A percentile compares a stretch with the other conserved stretches of the same genome.
These are phyloP conservation scores for Aegle marmelos DNA, from an alignment of 345 rosid genomes.

Conservation along the genomic window DNA sequence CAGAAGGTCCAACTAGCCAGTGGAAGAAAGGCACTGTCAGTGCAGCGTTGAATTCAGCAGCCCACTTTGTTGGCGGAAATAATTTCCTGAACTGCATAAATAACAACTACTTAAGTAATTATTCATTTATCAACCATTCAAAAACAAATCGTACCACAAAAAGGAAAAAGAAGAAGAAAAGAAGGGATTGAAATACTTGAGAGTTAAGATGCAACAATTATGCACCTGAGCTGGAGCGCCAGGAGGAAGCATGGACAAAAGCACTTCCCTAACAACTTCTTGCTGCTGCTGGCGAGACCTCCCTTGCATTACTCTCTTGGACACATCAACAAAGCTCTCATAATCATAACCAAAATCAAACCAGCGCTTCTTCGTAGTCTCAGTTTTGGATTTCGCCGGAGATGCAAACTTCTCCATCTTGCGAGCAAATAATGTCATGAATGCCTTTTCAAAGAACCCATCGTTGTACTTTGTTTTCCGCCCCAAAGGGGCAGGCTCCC, in stretches of 20 bases:
- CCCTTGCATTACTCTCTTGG: conserved; percentile 82
- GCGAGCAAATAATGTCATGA: conserved; percentile 80
- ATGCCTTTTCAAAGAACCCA: conserved; percentile 72
- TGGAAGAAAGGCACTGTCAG: conserved; percentile 92
- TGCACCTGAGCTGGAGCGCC: conserved; percentile 87
- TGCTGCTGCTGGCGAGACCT: conserved; percentile 72
- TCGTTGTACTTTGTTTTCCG: conserved; percentile 79
- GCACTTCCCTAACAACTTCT: conserved; percentile 83
- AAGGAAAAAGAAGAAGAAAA: not conserved
- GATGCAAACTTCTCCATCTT: conserved; percentile 85
- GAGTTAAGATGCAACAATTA: not conserved
- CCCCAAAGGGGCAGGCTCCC: conserved; percentile 86
- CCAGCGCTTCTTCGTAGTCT: conserved; percentile 38
- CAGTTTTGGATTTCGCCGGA: conserved; percentile 19
- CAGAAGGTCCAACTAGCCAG: conserved; percentile 95
- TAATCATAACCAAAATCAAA: conserved; percentile 60
- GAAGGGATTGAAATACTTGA: not conserved
- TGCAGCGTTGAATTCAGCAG: conserved; percentile 92
- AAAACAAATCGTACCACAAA: not conserved
- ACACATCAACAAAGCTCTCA: conserved; percentile 81
- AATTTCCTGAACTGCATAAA: conserved; percentile 68
- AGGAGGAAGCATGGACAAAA: conserved; percentile 92
- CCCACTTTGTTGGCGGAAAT: conserved; percentile 96
- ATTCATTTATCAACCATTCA: not conserved
- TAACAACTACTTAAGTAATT: not conserved